Evolutionary conservation across 495 filamentous ascomycete species (phyloP), one percentile per base, ranked within the genome.

Genomic region (Trypethelium eluteriae): DNA sequence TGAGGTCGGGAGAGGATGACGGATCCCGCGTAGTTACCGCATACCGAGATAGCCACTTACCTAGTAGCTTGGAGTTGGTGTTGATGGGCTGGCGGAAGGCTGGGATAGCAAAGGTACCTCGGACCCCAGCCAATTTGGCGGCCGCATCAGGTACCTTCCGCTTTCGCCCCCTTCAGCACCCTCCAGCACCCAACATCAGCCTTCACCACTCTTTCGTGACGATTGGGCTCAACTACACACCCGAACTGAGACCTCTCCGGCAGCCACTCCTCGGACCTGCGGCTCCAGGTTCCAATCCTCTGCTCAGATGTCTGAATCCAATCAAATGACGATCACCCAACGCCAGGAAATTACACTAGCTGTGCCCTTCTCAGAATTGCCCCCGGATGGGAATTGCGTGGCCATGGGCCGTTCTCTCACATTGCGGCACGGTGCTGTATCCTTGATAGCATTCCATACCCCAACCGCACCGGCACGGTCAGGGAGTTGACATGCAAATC

Each of bases 281-380:
- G 5, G 9, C 49, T 53, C 11, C 49, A 9, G 49, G n/a, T 5
- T 53, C 5, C 12, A 5, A 5, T 14, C 5, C n/a, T 14, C 49
- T 16, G 49, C 41, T 44, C 14, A 44, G 18, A 11, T 53, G 49
- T 53, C 49, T 25, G 18, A n/a, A 16, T 18, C 49, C 49, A 53
- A 53, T 53, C n/a, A 53, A 25, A 53, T 53, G 49, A 14, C 49
- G 49, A 53, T 53, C 49, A 53, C 11, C 49, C 49, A 53, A 53
- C 49, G 49, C 49, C 49, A n/a, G 49, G 49, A 53, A 53, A 53
- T 53, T 53, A 53, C n/a, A 53, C 49, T n/a, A 53, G 49, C 49
- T 53, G 49, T 53, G 49, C n/a, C 11, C 12, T 25, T 53, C n/a
- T 14, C 49, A 9, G 5, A 53, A 16, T 53, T 11, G 11, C 18